phyloP scores from a whole-genome alignment of 352 stramenopile species.

The Phytophthora citrophthora region DNA sequence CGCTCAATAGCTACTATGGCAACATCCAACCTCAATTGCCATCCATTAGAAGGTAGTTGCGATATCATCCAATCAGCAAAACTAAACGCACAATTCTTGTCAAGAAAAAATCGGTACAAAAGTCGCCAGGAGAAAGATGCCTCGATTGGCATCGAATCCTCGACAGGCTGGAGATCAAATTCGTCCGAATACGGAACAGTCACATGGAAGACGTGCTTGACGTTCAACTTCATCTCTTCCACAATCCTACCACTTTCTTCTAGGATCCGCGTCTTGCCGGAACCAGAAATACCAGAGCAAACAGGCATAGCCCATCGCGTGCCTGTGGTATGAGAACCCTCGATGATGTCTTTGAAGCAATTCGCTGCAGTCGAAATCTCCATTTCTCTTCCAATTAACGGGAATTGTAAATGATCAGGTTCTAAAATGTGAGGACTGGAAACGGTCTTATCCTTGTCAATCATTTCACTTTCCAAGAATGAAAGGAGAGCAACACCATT shows the following conservation, averaged over 20 bases:
- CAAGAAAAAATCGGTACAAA: slow-evolving; percentile 37
- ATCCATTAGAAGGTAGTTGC: slow-evolving; percentile 12
- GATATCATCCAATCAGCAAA: slow-evolving; percentile 10
- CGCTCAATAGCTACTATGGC: slow-evolving; percentile 11
- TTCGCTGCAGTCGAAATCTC: slow-evolving; percentile 1
- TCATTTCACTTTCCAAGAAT: neutral
- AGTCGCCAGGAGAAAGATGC: slow-evolving; percentile 30
- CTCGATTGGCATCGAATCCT: slow-evolving; percentile 41
- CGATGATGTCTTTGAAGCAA: slow-evolving; percentile 14
- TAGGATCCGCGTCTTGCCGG: slow-evolving; percentile 43
- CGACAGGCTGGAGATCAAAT: slow-evolving; percentile 20
- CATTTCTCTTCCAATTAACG: slow-evolving; percentile 18
- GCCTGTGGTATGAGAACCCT: neutral
- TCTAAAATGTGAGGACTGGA: slow-evolving; percentile 10
- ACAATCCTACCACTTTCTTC: slow-evolving; percentile 41
- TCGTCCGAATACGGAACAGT: slow-evolving; percentile 30
- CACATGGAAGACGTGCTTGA: slow-evolving; percentile 22
- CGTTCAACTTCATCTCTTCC: slow-evolving; percentile 24
- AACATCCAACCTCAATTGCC: neutral
- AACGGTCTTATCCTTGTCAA: neutral
- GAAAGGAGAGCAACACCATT: neutral
- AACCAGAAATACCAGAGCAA: slow-evolving; percentile 43
- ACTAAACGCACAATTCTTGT: slow-evolving; percentile 32
- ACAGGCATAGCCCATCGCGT: slow-evolving; percentile 22
- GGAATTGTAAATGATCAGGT: neutral